Percentiles rank a stretch among this genome's conserved stretches.
Conservation (phyloP, 495 filamentous ascomycete genomes). For the Aspergillus mulundensis region DNA sequence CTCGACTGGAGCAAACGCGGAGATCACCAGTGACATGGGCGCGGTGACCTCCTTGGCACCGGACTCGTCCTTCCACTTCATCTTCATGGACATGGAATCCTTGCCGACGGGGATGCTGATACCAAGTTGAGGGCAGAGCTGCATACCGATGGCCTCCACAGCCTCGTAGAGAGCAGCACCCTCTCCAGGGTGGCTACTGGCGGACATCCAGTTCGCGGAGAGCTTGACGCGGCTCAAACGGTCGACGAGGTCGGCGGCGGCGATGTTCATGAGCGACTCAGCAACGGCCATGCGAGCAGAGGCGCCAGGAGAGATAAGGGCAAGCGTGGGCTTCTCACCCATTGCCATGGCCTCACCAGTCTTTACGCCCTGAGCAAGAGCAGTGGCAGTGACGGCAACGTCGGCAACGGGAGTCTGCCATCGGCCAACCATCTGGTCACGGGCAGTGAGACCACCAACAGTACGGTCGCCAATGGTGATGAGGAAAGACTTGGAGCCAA, state of each 20-base stretch:
- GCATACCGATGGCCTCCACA: slow-evolving; percentile 87
- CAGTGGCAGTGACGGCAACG: slow-evolving; percentile 84
- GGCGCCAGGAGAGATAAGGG: slow-evolving; percentile 86
- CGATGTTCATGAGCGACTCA: slow-evolving; percentile 88
- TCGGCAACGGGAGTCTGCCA: slow-evolving; percentile 97
- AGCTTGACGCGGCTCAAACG: slow-evolving; percentile 74
- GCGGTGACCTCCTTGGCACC: slow-evolving; percentile 81
- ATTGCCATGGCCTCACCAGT: slow-evolving; percentile 96
- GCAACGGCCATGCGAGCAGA: slow-evolving; percentile 96
- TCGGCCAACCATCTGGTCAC: slow-evolving; percentile 94
- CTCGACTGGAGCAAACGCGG: slow-evolving; percentile 80
- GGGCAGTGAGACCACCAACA: slow-evolving; percentile 81
- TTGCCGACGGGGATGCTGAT: slow-evolving; percentile 95
- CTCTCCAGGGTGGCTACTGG: slow-evolving; percentile 88
- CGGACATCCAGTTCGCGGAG: slow-evolving; percentile 98
- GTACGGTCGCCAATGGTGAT: slow-evolving; percentile 94
- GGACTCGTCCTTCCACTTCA: slow-evolving; percentile 80
- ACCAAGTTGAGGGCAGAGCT: slow-evolving; percentile 77
- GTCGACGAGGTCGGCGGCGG: slow-evolving; percentile 76
- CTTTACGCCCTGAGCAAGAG: slow-evolving; percentile 64
- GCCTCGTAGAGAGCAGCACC: slow-evolving; percentile 92
- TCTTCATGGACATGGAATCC: slow-evolving; percentile 98
- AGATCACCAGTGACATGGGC: slow-evolving; percentile 83
- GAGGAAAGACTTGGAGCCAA: slow-evolving; percentile 93
- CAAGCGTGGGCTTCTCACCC: slow-evolving; percentile 88